Conservation (phyloP, 2,329 filamentous ascomycete species). For the Fusarium buxicola region DNA sequence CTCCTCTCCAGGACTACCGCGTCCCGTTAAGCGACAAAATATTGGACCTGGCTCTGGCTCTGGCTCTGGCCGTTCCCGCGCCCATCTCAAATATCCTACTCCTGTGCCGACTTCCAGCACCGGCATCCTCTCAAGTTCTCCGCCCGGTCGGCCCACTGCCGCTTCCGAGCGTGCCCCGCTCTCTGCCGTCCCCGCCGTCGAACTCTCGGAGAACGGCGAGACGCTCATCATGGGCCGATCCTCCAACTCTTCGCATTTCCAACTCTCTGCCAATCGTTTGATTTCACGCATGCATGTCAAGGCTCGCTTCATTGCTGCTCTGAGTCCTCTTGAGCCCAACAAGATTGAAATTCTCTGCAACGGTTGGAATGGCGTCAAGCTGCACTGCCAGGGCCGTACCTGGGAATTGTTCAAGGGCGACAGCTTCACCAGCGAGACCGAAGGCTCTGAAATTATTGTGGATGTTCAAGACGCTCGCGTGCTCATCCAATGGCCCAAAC, state of each 20-base stretch:
- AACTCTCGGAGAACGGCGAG: constrained; percentile 85
- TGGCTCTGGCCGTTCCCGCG: constrained; percentile 47
- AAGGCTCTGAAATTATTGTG: constrained; percentile 90
- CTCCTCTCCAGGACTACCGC: constrained; percentile 79
- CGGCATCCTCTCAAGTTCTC: constrained; percentile 88
- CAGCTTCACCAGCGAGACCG: constrained; percentile 89
- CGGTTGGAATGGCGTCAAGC: constrained; percentile 94
- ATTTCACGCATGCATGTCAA: constrained; percentile 95
- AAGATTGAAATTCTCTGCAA: constrained; percentile 90
- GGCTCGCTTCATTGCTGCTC: constrained; percentile 81
- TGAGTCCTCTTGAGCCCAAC: constrained; percentile 75
- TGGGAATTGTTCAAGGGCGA: constrained; percentile 91
- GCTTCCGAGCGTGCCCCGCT: constrained; percentile 85
- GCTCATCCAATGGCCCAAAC: constrained; percentile 85
- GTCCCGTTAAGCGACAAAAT: constrained; percentile 75
- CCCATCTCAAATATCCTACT: constrained; percentile 83
- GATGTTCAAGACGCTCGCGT: constrained; percentile 95
- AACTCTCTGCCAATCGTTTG: constrained; percentile 89
- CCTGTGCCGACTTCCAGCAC: constrained; percentile 95
- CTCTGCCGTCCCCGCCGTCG: constrained; percentile 82
- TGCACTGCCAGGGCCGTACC: constrained; percentile 89
- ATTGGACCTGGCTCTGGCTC: constrained; percentile 36
- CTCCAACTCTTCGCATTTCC: constrained; percentile 94
- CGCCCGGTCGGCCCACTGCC: constrained; percentile 69
- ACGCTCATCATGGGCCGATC: constrained; percentile 89